Base-by-base conservation (phyloP, 2,329 filamentous ascomycete genomes). In the Neocucurbitaria cava region DNA sequence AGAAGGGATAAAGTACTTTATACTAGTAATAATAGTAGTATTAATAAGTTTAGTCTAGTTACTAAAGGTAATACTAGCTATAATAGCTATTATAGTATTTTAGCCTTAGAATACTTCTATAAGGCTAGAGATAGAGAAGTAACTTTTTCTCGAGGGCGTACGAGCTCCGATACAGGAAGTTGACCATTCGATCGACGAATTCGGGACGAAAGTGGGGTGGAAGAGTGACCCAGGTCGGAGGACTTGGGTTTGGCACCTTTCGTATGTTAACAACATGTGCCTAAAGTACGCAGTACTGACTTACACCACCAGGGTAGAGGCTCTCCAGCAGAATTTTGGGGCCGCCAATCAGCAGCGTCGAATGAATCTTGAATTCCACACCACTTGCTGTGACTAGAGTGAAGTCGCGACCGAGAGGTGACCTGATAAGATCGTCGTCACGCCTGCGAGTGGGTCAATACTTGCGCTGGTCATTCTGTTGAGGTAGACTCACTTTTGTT, bases 1-100 rank as follows among this genome's bases (percentile, higher is more conserved):
- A 31, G 83, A 84, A 1, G 86, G 85, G 1, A 87, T 80, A 65
- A 86, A 87, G 6, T 85, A 80, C 60, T 82, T 82, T 5, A 89
- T 86, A 1, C 85, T 83, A 1, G 85, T 85, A 3, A 80, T 79
- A 24, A 85, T 75, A 26, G 85, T 82, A 0, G 86, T 87, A 28
- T 88, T 82, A 39, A 88, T 78, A 41, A 88, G 75, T 13, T 75
- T 74, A 43, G 76, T 76, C 64, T 87, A 85, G 1, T 81, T 69
- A 2, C 66, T 69, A 11, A 79, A 67, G 20, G 75, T 74, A 2
- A 62, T 59, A 15, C 75, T 76, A 6, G 77, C 79, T 36, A 85
- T 72, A 1, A 79, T 75, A 1, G 77, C 76, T 24, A 88, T 69
- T 17, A 88, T 77, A 1, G 82, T 86, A 57, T 88, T 85, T 52